Percentiles rank a stretch among this genome's conserved stretches.
Evolutionary conservation across 495 filamentous ascomycete species (phyloP).

Genomic region (Talaromyces stipitatus): DNA sequence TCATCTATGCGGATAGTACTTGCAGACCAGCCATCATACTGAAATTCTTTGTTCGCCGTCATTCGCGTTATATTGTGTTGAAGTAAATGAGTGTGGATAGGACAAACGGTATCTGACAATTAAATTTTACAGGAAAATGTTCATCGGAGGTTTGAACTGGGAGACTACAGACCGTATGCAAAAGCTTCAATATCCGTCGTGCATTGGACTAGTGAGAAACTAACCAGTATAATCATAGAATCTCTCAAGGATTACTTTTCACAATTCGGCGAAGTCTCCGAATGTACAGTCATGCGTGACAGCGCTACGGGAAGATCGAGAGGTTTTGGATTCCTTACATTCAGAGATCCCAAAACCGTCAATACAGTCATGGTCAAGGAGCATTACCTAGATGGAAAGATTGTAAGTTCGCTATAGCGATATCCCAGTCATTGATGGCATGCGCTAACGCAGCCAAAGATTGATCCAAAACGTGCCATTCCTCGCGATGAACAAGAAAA

Average conservation of each 20-base stretch:
- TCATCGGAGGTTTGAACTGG: constrained; percentile 98
- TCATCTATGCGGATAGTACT: neutral
- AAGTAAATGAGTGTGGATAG: neutral
- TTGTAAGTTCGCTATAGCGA: constrained; percentile 61
- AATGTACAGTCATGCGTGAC: constrained; percentile 98
- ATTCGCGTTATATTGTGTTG: neutral
- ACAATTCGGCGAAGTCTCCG: constrained; percentile 91
- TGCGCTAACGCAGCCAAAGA: constrained; percentile 46
- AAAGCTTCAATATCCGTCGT: neutral
- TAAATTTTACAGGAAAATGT: constrained; percentile 76
- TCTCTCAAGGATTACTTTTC: constrained; percentile 98
- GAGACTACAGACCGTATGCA: constrained; percentile 92
- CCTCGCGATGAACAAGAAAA: constrained; percentile 96
- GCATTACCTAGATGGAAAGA: constrained; percentile 95
- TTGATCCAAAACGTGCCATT: constrained; percentile 96
- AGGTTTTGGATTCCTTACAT: constrained; percentile 96
- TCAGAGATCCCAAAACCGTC: constrained; percentile 93
- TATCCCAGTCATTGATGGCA: neutral
- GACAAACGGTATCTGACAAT: neutral
- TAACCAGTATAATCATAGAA: constrained; percentile 48
- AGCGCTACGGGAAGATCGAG: constrained; percentile 87
- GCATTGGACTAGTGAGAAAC: neutral
- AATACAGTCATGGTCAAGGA: constrained; percentile 99
- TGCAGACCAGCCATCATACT: neutral
- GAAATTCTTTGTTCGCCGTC: neutral